Conservation (phyloP, 2,329 filamentous ascomycete genomes). For the Ophiognomonia clavigignenti-juglandacearum region DNA sequence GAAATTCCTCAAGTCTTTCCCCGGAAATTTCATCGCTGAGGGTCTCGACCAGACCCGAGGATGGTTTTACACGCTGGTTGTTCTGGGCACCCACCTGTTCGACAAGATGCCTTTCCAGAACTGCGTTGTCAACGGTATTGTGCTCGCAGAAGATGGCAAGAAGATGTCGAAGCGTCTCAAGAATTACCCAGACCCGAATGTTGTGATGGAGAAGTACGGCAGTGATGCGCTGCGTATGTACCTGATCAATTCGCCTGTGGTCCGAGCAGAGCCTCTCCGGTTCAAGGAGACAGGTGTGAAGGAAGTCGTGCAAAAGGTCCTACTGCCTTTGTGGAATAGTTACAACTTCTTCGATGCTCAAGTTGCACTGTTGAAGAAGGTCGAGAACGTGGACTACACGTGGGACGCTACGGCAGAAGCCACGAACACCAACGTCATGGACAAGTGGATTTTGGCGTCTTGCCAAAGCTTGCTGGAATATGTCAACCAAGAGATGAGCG, state of each 20-base stretch:
- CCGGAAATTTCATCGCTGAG: conserved; percentile 91
- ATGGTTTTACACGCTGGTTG: conserved; percentile 93
- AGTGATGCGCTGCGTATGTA: conserved; percentile 93
- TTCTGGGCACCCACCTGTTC: conserved; percentile 84
- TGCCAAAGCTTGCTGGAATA: conserved; percentile 89
- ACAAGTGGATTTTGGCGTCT: conserved; percentile 89
- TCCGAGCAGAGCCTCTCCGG: conserved; percentile 80
- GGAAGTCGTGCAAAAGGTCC: conserved; percentile 87
- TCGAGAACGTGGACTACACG: conserved; percentile 67
- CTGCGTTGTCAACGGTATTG: conserved; percentile 93
- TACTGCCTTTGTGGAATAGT: conserved; percentile 91
- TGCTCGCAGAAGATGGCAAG: conserved; percentile 90
- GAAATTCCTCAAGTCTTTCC: conserved; percentile 74
- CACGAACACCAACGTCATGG: conserved; percentile 86
- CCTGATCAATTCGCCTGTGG: conserved; percentile 93
- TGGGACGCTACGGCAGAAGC: conserved; percentile 74
- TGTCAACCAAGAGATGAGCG: conserved; percentile 87
- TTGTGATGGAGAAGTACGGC: conserved; percentile 83
- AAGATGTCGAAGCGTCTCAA: conserved; percentile 98
- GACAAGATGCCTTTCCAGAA: conserved; percentile 86
- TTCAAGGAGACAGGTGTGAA: conserved; percentile 93
- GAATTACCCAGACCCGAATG: conserved; percentile 85
- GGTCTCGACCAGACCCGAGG: conserved; percentile 81
- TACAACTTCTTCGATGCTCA: conserved; percentile 96
- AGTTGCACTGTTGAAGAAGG: conserved; percentile 80